Evolutionary conservation across 2,329 filamentous ascomycete species (phyloP).

Genomic region (Aspergillus transmontanensis): DNA sequence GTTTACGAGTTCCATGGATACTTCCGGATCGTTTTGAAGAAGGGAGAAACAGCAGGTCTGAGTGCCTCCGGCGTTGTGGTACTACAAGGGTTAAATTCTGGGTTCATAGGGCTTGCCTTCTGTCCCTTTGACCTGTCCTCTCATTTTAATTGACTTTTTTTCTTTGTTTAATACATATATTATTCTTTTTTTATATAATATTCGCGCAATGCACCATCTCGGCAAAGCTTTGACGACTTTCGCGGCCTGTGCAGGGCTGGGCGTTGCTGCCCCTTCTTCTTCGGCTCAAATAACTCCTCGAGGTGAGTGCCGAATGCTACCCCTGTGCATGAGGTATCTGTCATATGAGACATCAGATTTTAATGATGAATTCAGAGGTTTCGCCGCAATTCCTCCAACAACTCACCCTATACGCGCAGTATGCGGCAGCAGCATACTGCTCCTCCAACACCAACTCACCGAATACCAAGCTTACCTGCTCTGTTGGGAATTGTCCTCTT

Average conservation of each 20-base stretch:
- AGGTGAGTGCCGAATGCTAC: background rate
- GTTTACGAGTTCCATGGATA: background rate
- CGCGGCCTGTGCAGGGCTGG: background rate
- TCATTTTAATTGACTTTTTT: background rate
- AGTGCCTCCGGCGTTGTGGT: background rate
- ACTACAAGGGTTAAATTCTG: background rate
- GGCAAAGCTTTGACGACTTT: background rate
- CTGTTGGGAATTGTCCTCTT: conserved; percentile 49
- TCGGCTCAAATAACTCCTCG: background rate
- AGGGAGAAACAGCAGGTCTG: background rate
- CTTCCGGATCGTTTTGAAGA: background rate
- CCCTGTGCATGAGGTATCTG: background rate
- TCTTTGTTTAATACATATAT: background rate
- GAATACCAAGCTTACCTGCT: conserved; percentile 48
- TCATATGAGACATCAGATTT: background rate
- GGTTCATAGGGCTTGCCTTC: background rate
- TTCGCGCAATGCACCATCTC: background rate
- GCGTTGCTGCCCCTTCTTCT: background rate
- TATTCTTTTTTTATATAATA: background rate
- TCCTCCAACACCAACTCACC: conserved; percentile 50
- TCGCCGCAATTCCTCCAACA: conserved; percentile 43
- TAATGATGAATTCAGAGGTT: conserved; percentile 34
- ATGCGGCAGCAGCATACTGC: conserved; percentile 58
- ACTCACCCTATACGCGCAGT: conserved; percentile 53
- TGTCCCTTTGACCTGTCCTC: background rate